Conservation (phyloP, 805 yeast species). For the Ogataea pilisensis region DNA sequence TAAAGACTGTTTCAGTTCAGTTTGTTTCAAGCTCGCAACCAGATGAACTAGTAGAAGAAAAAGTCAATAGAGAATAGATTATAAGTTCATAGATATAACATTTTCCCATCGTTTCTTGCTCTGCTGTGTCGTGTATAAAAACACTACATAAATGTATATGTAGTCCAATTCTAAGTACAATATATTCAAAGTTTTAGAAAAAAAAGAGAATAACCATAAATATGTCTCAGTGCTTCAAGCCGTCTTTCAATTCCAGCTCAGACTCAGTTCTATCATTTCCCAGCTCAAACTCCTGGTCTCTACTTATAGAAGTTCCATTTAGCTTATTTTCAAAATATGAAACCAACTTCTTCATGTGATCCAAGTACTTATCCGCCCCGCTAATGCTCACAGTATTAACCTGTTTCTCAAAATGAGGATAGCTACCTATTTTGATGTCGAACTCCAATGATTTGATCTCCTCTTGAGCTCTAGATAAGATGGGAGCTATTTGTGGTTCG, state of each 20-base stretch:
- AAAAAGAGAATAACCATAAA: too few species aligned
- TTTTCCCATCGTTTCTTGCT: too few species aligned
- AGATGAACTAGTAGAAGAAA: constrained; percentile 6
- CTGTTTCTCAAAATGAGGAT: constrained; percentile 69
- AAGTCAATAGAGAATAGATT: too few species aligned
- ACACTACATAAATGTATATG: too few species aligned
- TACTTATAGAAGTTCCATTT: constrained; percentile 51
- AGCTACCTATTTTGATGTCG: constrained; percentile 72
- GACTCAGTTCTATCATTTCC: constrained; percentile 7
- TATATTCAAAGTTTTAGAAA: too few species aligned
- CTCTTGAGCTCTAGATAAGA: constrained; percentile 48
- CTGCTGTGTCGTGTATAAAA: too few species aligned
- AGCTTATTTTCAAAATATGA: constrained; percentile 33
- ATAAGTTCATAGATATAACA: too few species aligned
- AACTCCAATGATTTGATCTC: constrained; percentile 29
- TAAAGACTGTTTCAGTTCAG: constrained; percentile 33
- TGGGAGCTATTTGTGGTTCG: constrained; percentile 71
- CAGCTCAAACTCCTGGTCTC: constrained; percentile 47
- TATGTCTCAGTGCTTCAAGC: too few species aligned
- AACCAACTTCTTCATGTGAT: constrained; percentile 38
- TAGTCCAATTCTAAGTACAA: too few species aligned
- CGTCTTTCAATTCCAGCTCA: too few species aligned
- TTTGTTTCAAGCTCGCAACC: constrained; percentile 22
- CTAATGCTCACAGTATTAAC: constrained; percentile 70
- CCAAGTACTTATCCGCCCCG: constrained; percentile 44